Percentiles rank a stretch among this genome's conserved stretches.
phyloP scores from a whole-genome alignment of 345 rosid genomes.

The Citrus australasica region DNA sequence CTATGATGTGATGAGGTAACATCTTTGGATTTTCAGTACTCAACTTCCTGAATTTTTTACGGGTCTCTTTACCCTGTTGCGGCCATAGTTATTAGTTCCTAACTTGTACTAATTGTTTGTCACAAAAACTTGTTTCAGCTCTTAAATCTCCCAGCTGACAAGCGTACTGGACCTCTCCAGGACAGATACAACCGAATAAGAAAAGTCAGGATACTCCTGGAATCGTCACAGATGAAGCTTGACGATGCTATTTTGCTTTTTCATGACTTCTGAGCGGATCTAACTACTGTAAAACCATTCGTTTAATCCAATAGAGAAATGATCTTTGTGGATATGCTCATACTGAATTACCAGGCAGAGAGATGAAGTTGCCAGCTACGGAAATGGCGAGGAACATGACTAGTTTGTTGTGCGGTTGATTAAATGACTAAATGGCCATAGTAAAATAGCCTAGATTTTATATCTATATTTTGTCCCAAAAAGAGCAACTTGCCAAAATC shows the following conservation, averaged over 20 bases:
- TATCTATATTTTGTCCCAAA: too few species aligned
- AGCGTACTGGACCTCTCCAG: conserved; percentile 29
- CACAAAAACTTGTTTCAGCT: conserved; percentile 38
- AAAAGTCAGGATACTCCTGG: conserved; percentile 38
- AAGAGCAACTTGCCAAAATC: too few species aligned
- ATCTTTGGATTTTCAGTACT: not conserved
- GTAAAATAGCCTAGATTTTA: too few species aligned
- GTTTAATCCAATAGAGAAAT: not conserved
- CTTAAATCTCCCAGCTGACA: conserved; percentile 32
- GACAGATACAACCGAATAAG: conserved; percentile 33
- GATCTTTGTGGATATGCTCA: too few species aligned
- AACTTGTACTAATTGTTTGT: not conserved
- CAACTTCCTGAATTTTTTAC: not conserved
- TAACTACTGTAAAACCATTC: not conserved
- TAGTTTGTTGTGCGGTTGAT: not conserved
- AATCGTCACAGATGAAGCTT: conserved; percentile 56
- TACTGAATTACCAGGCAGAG: too few species aligned
- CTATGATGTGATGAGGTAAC: not conserved
- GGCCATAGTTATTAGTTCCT: not conserved
- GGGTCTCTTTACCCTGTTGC: not conserved
- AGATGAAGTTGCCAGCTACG: too few species aligned
- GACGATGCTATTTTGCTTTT: conserved; percentile 80
- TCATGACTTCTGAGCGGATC: conserved; percentile 50
- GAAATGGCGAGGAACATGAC: too few species aligned
- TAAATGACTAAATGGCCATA: not conserved